Evolutionary conservation across 2,329 filamentous ascomycete species (phyloP), one percentile per base, ranked within the genome.

Genomic region (Penicillium sp.): DNA sequence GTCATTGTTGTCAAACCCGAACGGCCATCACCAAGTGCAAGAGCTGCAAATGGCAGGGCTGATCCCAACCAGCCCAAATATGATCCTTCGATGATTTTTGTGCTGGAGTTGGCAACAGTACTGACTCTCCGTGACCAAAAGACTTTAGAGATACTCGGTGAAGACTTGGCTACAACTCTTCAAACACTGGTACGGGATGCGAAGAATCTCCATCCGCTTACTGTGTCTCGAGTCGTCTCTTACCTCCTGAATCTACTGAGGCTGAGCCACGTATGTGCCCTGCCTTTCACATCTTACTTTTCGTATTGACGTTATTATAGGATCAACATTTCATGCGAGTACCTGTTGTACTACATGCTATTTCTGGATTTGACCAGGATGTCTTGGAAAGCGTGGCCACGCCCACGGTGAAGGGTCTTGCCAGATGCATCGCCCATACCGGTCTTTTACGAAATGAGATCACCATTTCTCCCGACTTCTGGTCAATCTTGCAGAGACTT

Each of bases 401-500:
- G 30, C 83, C 90, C 4, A 84, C 95, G 0, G 78, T 96, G 16
- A 87, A 89, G 64, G 93, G 93, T 0, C 78, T 99, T 26, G 84
- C 86, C 41, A 80, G 86, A 41, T 97, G 92, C 65, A 89, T 96
- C 61, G 85, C 88, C 47, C 84, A 88, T 56, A 85, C 90, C 0
- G 86, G 86, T 26, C 85, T 89, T 11, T 78, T 99, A 27, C 86
- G 90, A 53, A 96, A 90, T 62, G 93, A 97, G 74, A 89, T 97
- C 62, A 95, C 96, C 74, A 93, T 90, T 13, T 97, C 93, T 16
- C 94, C 94, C 0, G 94, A 99, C 68, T 97, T 99, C 72, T 99
- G 94, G 94, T 88, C 88, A 5, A 89, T 97, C 13, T 79, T 99
- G 48, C 87, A 91, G 57, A 83, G 85, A 30, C 78, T 99, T 16